Conservation (phyloP, 805 yeast species). For the Ogataea trehaloabstinens region DNA sequence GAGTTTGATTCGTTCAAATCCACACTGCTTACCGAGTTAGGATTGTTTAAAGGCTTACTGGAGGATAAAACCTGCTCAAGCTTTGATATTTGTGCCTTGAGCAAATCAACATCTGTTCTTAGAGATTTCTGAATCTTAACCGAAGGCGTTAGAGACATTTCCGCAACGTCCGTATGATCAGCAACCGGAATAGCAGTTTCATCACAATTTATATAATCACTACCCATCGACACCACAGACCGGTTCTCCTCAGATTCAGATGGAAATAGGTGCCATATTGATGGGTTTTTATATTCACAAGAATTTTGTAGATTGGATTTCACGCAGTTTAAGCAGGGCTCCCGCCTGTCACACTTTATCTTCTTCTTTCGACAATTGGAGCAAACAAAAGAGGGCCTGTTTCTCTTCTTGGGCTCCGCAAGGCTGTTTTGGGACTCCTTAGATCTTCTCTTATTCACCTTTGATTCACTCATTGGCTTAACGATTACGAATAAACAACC, state of each 20-base stretch:
- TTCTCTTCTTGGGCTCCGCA: conserved; percentile 33
- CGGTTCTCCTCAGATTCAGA: neutral
- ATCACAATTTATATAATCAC: no score
- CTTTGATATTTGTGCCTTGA: conserved; percentile 10
- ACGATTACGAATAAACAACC: no score
- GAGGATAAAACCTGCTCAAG: conserved; percentile 9
- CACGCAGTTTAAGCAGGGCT: conserved; percentile 31
- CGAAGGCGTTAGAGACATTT: neutral
- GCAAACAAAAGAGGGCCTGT: conserved; percentile 44
- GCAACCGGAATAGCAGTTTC: neutral
- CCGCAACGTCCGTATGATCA: neutral
- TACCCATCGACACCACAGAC: neutral
- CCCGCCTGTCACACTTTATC: conserved; percentile 29
- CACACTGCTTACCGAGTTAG: neutral
- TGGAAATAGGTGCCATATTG: conserved; percentile 3
- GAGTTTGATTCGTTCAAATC: neutral
- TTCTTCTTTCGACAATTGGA: conserved; percentile 29
- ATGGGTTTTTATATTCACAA: conserved; percentile 24
- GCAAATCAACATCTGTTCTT: conserved; percentile 9
- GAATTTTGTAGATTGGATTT: conserved; percentile 15
- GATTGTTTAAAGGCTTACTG: no score
- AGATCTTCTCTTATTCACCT: neutral
- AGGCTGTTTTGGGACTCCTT: neutral
- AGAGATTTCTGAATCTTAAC: conserved; percentile 2
- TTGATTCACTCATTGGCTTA: no score